Conservation (phyloP, 2,329 filamentous ascomycete genomes). For the Neonectria neomacrospora region DNA sequence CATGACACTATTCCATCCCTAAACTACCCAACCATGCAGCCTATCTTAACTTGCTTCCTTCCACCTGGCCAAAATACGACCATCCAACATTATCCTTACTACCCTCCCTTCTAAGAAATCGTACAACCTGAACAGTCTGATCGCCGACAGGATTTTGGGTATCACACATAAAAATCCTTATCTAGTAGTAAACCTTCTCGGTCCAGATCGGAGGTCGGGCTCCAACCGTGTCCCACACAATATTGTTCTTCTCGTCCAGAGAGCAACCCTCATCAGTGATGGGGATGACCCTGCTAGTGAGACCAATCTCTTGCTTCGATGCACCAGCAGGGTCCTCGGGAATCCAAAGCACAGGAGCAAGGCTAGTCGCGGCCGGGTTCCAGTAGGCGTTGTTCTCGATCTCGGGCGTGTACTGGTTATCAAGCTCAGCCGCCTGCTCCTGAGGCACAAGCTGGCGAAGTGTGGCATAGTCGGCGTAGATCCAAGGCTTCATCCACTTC, state of each 20-base stretch:
- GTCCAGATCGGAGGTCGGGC: constrained; percentile 58
- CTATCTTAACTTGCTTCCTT: background rate
- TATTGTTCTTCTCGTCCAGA: constrained; percentile 71
- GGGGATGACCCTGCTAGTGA: constrained; percentile 72
- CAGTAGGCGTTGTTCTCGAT: constrained; percentile 75
- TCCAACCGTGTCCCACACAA: constrained; percentile 55
- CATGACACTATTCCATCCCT: constrained; percentile 8
- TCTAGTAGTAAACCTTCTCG: constrained; percentile 59
- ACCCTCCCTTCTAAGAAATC: constrained; percentile 21
- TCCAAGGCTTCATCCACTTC: constrained; percentile 80
- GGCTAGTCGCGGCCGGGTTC: constrained; percentile 73
- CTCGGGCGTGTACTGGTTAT: constrained; percentile 70
- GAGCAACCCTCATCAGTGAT: constrained; percentile 79
- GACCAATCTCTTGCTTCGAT: constrained; percentile 75
- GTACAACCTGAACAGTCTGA: constrained; percentile 39
- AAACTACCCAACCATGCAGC: background rate
- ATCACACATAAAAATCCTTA: constrained; percentile 38
- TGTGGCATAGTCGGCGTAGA: constrained; percentile 76
- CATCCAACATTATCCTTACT: constrained; percentile 3
- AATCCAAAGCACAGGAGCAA: constrained; percentile 77
- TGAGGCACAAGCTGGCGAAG: constrained; percentile 78
- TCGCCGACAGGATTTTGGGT: constrained; percentile 40
- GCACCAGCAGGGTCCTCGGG: constrained; percentile 77
- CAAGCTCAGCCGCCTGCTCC: constrained; percentile 56
- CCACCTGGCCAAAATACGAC: background rate